A percentile compares a stretch with the other conserved stretches of the same genome.
These are phyloP conservation scores for Triticum aestivum DNA, from an alignment of 176 grass and related monocot genomes.

Conservation along the genomic window DNA sequence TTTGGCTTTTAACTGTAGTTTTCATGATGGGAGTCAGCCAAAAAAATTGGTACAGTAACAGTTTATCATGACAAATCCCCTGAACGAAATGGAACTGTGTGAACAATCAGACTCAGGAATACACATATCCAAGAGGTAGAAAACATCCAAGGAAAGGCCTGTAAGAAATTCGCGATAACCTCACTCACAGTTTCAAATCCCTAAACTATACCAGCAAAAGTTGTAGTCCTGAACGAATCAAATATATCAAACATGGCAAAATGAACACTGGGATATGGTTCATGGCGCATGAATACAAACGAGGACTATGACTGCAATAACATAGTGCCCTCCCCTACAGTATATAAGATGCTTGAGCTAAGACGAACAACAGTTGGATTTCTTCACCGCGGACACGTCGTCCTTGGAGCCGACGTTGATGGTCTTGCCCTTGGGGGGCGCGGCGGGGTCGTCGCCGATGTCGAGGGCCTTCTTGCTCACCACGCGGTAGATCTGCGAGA, in stretches of 20 bases:
- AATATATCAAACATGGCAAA: constrained; percentile 39
- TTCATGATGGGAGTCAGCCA: background rate
- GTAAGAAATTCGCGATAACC: background rate
- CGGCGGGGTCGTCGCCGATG: constrained; percentile 41
- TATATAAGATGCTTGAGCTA: constrained; percentile 38
- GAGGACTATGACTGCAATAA: constrained; percentile 17
- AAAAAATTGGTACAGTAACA: background rate
- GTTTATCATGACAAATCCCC: background rate
- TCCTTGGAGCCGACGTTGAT: constrained; percentile 49
- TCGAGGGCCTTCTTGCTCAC: constrained; percentile 67
- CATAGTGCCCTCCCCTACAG: constrained; percentile 5
- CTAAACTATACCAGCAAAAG: constrained; percentile 30
- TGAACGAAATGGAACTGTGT: background rate
- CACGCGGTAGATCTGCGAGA: constrained; percentile 57
- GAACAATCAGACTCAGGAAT: background rate
- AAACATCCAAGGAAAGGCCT: background rate
- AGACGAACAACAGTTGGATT: constrained; percentile 46
- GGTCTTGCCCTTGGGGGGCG: constrained; percentile 47
- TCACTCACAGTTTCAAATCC: background rate
- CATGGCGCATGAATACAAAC: constrained; percentile 26
- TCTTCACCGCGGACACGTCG: constrained; percentile 60
- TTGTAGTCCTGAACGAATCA: constrained; percentile 34
- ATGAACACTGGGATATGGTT: background rate
- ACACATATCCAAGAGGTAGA: background rate
- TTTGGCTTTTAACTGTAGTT: background rate